phyloP scores from a whole-genome alignment of 2,329 filamentous ascomycete genomes.

The Aureobasidium mangrovei region DNA sequence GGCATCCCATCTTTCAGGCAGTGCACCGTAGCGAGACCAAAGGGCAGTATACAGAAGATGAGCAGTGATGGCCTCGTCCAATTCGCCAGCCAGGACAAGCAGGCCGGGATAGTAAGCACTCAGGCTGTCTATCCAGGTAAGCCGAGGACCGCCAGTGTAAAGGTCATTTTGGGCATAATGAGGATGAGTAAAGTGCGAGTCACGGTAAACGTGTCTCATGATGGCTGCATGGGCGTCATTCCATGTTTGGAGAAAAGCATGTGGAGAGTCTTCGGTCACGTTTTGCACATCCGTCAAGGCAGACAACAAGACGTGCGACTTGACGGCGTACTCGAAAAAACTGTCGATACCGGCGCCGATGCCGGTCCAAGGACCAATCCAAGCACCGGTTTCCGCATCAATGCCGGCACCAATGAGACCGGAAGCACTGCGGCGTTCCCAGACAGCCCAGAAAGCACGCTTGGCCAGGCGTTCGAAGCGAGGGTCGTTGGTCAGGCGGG shows the following conservation, averaged over 20 bases:
- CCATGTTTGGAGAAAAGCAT: conserved; percentile 76
- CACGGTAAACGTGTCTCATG: conserved; percentile 82
- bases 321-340: conserved; percentile 97
- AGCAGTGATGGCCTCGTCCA: conserved; percentile 83
- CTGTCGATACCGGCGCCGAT: conserved; percentile 96
- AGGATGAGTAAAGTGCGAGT: conserved; percentile 65
- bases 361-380: conserved; percentile 79
- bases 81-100: conserved; percentile 73
- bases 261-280: conserved; percentile 57
- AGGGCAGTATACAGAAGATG: conserved; percentile 86
- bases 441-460: conserved; percentile 94
- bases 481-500: conserved; percentile 73
- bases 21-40: conserved; percentile 88
- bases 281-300: conserved; percentile 37
- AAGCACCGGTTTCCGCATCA: conserved; percentile 81
- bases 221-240: conserved; percentile 78
- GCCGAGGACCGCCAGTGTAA: conserved; percentile 75
- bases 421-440: conserved; percentile 74
- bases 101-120: conserved; percentile 93
- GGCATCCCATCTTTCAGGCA: conserved; percentile 91
- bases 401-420: conserved; percentile 86
- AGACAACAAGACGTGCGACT: conserved; percentile 84
- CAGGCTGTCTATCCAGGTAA: conserved; percentile 92
- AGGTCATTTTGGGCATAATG: conserved; percentile 90
- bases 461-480: conserved; percentile 89